Evolutionary conservation across 306 rosid species (phyloP), one percentile per base, ranked within the genome.

Genomic region (Purshia tridentata): DNA sequence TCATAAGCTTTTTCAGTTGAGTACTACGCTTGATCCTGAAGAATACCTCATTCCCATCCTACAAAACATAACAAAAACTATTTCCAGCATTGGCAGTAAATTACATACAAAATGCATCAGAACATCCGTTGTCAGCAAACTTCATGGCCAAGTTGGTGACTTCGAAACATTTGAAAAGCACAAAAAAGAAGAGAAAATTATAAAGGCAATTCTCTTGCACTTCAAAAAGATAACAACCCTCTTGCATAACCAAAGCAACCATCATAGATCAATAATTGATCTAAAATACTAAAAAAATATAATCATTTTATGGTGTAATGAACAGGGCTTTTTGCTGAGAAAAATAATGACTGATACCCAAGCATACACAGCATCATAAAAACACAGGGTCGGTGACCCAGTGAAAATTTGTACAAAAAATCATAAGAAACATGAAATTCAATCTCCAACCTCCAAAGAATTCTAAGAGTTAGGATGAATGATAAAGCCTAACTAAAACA

Each of bases 31-130:
- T 91, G 48, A 91, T 91, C 87, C 89, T 76, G 84, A 91, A 91
- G 77, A 88, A 91, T 8, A 91, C 95, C 72, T 91, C 97, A 74
- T 87, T 87, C 8, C 94, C 94, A 74, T 91, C 97, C 97, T 88
- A 69, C 22, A 81, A 63, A 82, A 54, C 23, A 9, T 16, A 55
- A 22, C 65, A 45, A 42, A 29, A 56, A 5, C 23, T 5, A 41
- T 41, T 22, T 14, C 9, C 53, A 20, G 35, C 37, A 56, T 37
- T 10, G 55, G 22, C 4, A 44, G 9, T 19, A 55, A 44, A 19
- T 14, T 44, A 56, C 53, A 41, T 44, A 53, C 65, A 44, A 42
- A 44, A 6, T 14, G n/a, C 20, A 54, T 16, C 4, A 22, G 4
- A 41, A 9, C 12, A 55, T 55, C 6, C 15, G 3, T 41, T 47